phyloP scores from a whole-genome alignment of 2,329 filamentous ascomycete species.

The Arthrobotrys conoides region DNA sequence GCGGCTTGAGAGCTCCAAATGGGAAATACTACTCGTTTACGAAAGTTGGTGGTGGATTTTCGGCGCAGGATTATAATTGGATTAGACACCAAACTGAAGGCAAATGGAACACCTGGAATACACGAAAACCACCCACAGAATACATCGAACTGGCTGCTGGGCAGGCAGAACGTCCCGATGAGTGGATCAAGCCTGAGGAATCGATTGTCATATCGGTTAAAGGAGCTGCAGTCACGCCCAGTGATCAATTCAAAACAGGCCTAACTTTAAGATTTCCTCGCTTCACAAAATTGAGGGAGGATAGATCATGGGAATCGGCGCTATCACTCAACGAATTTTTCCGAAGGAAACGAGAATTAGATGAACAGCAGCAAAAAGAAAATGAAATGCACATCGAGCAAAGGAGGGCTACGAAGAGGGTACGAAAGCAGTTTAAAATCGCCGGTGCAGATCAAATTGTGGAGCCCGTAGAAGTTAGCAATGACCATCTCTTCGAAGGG shows the following conservation, averaged over 20 bases:
- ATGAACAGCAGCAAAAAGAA: conserved; percentile 77
- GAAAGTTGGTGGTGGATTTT: conserved; percentile 96
- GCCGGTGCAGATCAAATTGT: conserved; percentile 74
- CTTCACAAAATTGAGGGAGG: conserved; percentile 84
- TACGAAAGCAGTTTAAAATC: conserved; percentile 79
- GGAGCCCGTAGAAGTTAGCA: conserved; percentile 68
- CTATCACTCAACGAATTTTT: conserved; percentile 82
- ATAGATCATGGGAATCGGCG: conserved; percentile 86
- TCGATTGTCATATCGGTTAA: conserved; percentile 91
- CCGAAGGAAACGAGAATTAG: conserved; percentile 77
- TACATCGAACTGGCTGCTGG: conserved; percentile 87
- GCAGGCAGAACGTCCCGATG: conserved; percentile 83
- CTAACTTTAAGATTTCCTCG: conserved; percentile 91
- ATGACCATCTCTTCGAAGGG: conserved; percentile 60
- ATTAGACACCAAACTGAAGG: conserved; percentile 87
- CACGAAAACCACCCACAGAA: conserved; percentile 79
- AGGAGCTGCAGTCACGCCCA: conserved; percentile 81
- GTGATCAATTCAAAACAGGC: conserved; percentile 82
- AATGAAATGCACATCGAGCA: conserved; percentile 79
- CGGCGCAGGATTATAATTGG: conserved; percentile 84
- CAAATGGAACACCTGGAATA: conserved; percentile 91
- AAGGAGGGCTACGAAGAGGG: conserved; percentile 75
- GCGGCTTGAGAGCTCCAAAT: conserved; percentile 75
- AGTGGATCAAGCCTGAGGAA: conserved; percentile 92
- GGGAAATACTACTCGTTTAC: conserved; percentile 90